phyloP scores from a whole-genome alignment of 139 green algal species.

The Chlorella sorokiniana region DNA sequence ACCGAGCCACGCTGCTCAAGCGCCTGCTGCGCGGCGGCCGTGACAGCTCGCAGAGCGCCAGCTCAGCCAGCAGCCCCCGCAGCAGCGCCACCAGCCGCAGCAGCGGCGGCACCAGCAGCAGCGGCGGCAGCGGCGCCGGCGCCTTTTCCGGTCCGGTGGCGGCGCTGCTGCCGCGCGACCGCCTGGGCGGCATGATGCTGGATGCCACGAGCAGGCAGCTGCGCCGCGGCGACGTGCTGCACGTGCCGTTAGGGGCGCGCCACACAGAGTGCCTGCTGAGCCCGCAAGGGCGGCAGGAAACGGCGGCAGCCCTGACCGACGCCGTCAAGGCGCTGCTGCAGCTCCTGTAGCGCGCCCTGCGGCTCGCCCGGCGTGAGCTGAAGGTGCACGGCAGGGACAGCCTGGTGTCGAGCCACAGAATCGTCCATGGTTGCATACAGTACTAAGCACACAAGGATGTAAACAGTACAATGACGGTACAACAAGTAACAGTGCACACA shows the following conservation, averaged over 20 bases:
- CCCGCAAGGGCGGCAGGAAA: constrained; percentile 1
- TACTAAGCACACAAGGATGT: too few species aligned
- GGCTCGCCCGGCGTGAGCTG: too few species aligned
- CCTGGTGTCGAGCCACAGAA: too few species aligned
- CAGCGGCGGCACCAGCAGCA: neutral
- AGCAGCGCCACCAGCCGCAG: neutral
- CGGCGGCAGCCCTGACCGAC: constrained; percentile 12
- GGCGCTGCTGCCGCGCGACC: constrained; percentile 62
- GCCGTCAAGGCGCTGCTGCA: constrained; percentile 19
- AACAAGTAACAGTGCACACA: too few species aligned
- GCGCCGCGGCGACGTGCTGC: constrained; percentile 19
- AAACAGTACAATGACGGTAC: too few species aligned
- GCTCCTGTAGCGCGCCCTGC: neutral
- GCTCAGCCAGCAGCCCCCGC: neutral
- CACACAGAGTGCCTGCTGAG: constrained; percentile 51
- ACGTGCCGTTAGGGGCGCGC: constrained; percentile 44
- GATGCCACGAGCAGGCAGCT: constrained; percentile 31
- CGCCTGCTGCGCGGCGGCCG: constrained; percentile 1
- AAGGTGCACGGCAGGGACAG: too few species aligned
- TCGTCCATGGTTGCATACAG: too few species aligned
- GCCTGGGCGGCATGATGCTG: constrained; percentile 57
- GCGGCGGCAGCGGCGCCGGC: neutral
- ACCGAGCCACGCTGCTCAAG: constrained; percentile 44
- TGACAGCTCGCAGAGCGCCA: neutral
- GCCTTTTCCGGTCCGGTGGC: constrained; percentile 59